These are phyloP conservation scores for Diaporthe longicolla DNA, from an alignment of 2,329 filamentous ascomycete genomes.

Conservation along the genomic window DNA sequence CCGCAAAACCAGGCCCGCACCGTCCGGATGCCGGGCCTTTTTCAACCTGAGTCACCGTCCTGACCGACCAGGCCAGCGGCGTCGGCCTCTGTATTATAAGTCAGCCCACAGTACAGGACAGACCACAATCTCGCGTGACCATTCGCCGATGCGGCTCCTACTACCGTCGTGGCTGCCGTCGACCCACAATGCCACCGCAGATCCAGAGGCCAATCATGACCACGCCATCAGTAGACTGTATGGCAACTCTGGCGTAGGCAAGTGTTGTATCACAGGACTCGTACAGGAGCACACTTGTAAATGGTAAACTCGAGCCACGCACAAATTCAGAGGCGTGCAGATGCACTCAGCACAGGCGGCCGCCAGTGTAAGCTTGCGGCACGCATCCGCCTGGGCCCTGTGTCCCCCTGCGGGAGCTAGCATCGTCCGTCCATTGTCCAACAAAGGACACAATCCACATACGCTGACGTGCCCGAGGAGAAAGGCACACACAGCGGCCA, in stretches of 20 bases:
- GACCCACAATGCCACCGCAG: slow-evolving; percentile 15
- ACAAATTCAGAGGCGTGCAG: not conserved
- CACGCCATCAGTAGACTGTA: not conserved
- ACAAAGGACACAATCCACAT: not conserved
- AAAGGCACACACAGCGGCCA: not conserved
- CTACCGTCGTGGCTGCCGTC: not conserved
- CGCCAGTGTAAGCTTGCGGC: not conserved
- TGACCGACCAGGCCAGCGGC: not conserved
- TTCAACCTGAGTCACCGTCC: not conserved
- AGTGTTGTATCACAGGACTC: not conserved
- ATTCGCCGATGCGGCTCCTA: slow-evolving; percentile 1
- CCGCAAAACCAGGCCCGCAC: not conserved
- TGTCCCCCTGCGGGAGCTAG: not conserved
- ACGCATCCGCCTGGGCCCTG: not conserved
- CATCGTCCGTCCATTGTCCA: too few relatives aligned
- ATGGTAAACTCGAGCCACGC: not conserved
- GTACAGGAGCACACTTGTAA: too few relatives aligned
- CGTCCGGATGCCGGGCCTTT: not conserved
- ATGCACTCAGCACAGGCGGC: not conserved
- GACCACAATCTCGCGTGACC: slow-evolving; percentile 1
- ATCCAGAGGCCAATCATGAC: not conserved
- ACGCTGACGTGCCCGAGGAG: not conserved
- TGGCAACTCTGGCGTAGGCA: not conserved
- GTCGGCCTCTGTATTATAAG: not conserved
- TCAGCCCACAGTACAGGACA: slow-evolving; percentile 4